phyloP scores from a whole-genome alignment of 2,329 filamentous ascomycete genomes.

The Pseudogymnoascus sp. region DNA sequence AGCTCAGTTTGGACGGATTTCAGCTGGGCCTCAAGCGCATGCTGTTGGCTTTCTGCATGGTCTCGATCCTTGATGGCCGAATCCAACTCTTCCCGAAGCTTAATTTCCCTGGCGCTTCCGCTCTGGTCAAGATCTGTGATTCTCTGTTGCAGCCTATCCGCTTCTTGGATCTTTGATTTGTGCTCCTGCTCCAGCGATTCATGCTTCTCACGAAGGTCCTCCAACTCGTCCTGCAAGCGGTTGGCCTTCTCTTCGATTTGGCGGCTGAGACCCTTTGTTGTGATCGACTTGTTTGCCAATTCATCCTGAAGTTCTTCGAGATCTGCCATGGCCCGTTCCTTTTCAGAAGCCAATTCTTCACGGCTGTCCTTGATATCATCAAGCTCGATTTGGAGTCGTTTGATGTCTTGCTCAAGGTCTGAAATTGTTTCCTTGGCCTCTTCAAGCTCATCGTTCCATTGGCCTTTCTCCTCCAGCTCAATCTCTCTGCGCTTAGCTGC shows the following conservation, averaged over 20 bases:
- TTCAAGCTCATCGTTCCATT: constrained; percentile 42
- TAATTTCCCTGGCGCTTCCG: constrained; percentile 29
- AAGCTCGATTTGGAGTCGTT: constrained; percentile 45
- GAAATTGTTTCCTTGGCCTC: constrained; percentile 50
- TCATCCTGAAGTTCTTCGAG: constrained; percentile 65
- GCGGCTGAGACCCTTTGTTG: constrained; percentile 64
- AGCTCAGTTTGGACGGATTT: constrained; percentile 52
- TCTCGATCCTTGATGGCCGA: constrained; percentile 28
- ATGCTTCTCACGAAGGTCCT: constrained; percentile 40
- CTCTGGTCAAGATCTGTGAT: constrained; percentile 28
- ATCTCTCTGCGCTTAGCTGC: constrained; percentile 41
- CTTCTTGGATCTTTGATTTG: constrained; percentile 34
- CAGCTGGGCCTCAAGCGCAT: constrained; percentile 41
- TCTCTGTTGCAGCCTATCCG: constrained; percentile 34
- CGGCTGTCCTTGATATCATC: constrained; percentile 48
- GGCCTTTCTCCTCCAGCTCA: constrained; percentile 51
- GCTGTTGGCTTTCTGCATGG: constrained; percentile 26
- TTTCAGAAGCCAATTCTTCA: constrained; percentile 45
- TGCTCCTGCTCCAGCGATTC: constrained; percentile 33
- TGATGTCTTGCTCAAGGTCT: constrained; percentile 48
- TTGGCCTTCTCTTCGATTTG: constrained; percentile 65
- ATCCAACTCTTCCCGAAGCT: constrained; percentile 37
- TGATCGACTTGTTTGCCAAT: constrained; percentile 70
- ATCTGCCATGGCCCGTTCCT: constrained; percentile 49
- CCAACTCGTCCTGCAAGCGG: constrained; percentile 59